Evolutionary conservation across 2,329 filamentous ascomycete genomes (phyloP).

Genomic region (Rutstroemia sydowiana): DNA sequence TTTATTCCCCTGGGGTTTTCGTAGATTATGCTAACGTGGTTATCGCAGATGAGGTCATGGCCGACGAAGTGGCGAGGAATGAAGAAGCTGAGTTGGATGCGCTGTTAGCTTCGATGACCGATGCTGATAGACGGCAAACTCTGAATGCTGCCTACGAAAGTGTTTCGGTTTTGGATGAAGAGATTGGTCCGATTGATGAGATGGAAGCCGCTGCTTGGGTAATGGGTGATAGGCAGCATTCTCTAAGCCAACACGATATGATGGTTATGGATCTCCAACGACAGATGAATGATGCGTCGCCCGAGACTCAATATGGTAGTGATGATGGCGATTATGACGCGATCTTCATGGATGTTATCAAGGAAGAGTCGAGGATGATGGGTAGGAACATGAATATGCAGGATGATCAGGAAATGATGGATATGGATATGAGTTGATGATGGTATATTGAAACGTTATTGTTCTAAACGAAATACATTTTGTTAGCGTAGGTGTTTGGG

Average conservation of each 20-base stretch:
- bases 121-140: conserved; percentile 20
- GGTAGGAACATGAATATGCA: conserved; percentile 1
- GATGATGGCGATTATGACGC: conserved; percentile 57
- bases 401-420: conserved; percentile 15
- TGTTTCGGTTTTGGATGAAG: conserved; percentile 8
- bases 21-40: conserved; percentile 2
- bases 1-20: background rate
- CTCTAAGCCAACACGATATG: background rate
- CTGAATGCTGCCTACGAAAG: conserved; percentile 3
- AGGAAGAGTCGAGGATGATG: conserved; percentile 33
- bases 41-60: conserved; percentile 35
- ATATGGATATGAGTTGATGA: conserved; percentile 9
- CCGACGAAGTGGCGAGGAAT: conserved; percentile 42
- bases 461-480: background rate
- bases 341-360: conserved; percentile 58
- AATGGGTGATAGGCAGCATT: background rate
- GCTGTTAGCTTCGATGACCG: conserved; percentile 42
- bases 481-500: conserved; percentile 23
- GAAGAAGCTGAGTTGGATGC: conserved; percentile 53
- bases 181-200: background rate
- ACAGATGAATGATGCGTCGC: conserved; percentile 1
- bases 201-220: background rate
- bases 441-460: background rate
- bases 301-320: conserved; percentile 24
- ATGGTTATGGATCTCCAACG: conserved; percentile 6